A percentile compares a stretch with the other conserved stretches of the same genome.
Conservation (phyloP, 139 green algal species). For the Choricystis sp. region DNA sequence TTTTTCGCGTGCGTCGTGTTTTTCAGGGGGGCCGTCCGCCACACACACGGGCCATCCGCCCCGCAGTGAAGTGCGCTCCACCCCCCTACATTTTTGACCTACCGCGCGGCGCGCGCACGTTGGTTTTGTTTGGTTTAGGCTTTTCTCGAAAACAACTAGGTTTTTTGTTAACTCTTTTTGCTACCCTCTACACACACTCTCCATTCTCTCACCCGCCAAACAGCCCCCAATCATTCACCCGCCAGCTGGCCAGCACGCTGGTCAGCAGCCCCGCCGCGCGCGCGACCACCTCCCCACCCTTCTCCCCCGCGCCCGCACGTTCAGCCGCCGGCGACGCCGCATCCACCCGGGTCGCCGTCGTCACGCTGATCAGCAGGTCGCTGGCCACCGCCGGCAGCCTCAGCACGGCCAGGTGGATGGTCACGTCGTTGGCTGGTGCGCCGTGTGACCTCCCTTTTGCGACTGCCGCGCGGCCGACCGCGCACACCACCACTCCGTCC, state of each 20-base stretch:
- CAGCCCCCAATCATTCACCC: background rate
- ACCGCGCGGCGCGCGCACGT: too few species aligned
- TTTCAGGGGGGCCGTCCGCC: too few species aligned
- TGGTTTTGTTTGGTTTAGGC: too few species aligned
- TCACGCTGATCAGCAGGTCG: background rate
- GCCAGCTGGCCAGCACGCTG: background rate
- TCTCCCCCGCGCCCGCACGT: background rate
- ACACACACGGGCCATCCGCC: too few species aligned
- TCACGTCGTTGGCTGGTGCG: background rate
- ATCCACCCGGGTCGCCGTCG: background rate
- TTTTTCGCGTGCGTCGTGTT: background rate
- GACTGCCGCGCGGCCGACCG: too few species aligned
- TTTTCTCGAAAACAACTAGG: too few species aligned
- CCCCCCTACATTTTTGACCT: too few species aligned
- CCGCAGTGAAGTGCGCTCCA: too few species aligned
- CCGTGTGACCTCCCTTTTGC: background rate
- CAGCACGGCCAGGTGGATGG: background rate
- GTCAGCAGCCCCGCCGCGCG: background rate
- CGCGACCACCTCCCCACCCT: too few species aligned
- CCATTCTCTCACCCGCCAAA: too few species aligned
- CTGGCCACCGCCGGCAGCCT: background rate
- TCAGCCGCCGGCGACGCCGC: background rate
- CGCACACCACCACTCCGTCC: background rate
- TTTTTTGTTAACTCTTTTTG: too few species aligned
- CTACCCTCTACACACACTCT: too few species aligned